These are phyloP conservation scores for Xylariaceae sp. DNA, from an alignment of 2,329 filamentous ascomycete species.

Conservation along the genomic window DNA sequence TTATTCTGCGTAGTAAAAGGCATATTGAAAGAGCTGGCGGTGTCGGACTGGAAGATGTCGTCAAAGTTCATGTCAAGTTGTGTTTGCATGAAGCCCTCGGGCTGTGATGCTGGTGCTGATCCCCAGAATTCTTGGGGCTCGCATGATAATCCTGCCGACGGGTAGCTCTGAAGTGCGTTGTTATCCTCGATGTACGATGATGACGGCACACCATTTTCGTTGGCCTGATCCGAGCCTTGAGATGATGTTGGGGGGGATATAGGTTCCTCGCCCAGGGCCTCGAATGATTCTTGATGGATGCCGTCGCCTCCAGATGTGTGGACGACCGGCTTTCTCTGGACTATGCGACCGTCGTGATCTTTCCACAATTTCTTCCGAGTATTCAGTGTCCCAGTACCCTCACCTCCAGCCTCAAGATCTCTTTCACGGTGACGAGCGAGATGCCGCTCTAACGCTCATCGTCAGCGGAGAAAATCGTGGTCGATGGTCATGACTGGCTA, in stretches of 20 bases:
- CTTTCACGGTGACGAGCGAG: conserved; percentile 49
- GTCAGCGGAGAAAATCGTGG: background rate
- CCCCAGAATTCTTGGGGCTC: conserved; percentile 15
- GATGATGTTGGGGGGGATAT: conserved; percentile 13
- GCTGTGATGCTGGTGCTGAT: background rate
- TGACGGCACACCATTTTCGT: conserved; percentile 7
- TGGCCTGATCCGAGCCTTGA: conserved; percentile 8
- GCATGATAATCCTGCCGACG: background rate
- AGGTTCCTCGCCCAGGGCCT: conserved; percentile 3
- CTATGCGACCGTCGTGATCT: conserved; percentile 47
- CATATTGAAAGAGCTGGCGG: conserved; percentile 61
- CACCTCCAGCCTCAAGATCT: conserved; percentile 50
- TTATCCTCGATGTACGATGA: conserved; percentile 5
- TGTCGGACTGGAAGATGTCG: conserved; percentile 56
- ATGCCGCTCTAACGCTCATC: conserved; percentile 45
- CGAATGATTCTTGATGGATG: background rate
- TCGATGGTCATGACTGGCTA: background rate
- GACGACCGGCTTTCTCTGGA: conserved; percentile 35
- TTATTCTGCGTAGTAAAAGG: conserved; percentile 60
- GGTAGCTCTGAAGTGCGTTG: background rate
- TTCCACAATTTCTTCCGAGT: conserved; percentile 55
- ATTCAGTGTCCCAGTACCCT: conserved; percentile 45
- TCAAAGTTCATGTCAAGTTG: conserved; percentile 34
- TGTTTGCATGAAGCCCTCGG: conserved; percentile 1
- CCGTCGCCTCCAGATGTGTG: background rate